Percentiles rank a stretch among this genome's conserved stretches.
Conservation (phyloP, 306 rosid genomes). For the Pyrus pyrifolia region DNA sequence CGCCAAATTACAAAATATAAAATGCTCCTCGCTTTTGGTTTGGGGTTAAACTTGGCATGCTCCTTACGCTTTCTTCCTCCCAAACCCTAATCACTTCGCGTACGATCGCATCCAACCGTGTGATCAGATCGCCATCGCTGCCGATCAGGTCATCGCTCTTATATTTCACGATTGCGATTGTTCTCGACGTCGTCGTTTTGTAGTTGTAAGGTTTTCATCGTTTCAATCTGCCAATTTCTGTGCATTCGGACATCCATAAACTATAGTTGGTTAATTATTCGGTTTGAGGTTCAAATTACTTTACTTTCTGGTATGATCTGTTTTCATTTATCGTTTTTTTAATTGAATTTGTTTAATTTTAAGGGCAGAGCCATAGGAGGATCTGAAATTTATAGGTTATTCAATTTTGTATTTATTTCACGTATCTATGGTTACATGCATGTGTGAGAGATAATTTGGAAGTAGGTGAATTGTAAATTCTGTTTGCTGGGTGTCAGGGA, state of each 20-base stretch:
- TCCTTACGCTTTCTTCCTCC: slow-evolving; percentile 7
- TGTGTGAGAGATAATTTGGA: not conserved
- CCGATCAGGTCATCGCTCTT: slow-evolving; percentile 27
- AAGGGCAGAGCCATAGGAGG: not conserved
- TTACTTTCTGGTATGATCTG: not conserved
- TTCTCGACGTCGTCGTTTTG: not conserved
- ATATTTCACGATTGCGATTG: not conserved
- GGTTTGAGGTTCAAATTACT: not conserved
- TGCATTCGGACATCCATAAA: not conserved
- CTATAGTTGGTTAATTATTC: not conserved
- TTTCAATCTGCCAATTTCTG: slow-evolving; percentile 1
- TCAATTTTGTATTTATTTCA: too few relatives aligned
- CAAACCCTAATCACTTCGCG: slow-evolving; percentile 29
- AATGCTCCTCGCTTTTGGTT: not conserved
- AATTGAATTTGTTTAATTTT: not conserved
- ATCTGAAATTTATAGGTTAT: not conserved
- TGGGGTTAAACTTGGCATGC: not conserved
- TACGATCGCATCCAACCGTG: not conserved
- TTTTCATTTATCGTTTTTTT: not conserved
- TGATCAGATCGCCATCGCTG: slow-evolving; percentile 26
- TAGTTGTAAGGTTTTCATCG: not conserved
- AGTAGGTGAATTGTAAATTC: not conserved
- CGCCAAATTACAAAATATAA: not conserved
- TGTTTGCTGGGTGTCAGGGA: not conserved
- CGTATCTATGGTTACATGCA: not conserved